Evolutionary conservation across 2,329 filamentous ascomycete species (phyloP), one percentile per base, ranked within the genome.

Genomic region (Hortaea sp.): DNA sequence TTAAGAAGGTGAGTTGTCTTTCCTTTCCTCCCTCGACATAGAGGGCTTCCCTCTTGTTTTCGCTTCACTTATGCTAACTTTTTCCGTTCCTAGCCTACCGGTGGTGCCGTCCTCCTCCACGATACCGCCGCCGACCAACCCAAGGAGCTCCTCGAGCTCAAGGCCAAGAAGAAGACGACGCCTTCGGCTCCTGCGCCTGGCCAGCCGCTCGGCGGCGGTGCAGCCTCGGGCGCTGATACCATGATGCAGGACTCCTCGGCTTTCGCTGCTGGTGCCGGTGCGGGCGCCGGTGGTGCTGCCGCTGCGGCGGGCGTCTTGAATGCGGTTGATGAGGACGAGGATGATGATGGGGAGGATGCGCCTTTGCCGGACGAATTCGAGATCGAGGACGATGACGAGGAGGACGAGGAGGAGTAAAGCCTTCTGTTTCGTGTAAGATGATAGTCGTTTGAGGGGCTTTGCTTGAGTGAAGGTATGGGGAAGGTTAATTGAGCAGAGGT

Each of bases 71-170:
- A 2, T 4, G 32, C 32, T 9, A 35, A 35, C n/a, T 10, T 35
- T 9, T 10, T 35, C 32, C 9, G 9, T 35, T 35, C 9, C 32
- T 58, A 94, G 85, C 87, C 90, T 52, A 97, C 90, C 38, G 90
- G 92, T 55, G 92, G 92, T 55, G 88, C 94, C 34, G 81, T 97
- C 31, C 77, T 98, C n/a, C 79, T 98, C 20, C 76, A 86, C 46
- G 92, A 98, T 64, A 88, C 82, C 10, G 77, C 83, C 54, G 85
- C 88, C 0, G 78, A 81, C 1, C 84, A 94, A 64, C 69, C 81
- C 41, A 94, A 94, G 65, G 73, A 81, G 12, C 76, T 92, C 6
- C 77, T 98, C 41, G 92, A 97, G 65, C 81, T 97, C 66, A 95
- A 94, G 72, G 79, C 94, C 38, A 92, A 89, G 76, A 95, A 94